These are phyloP conservation scores for Kwoniella heveanensis DNA, from an alignment of 768 basidiomycete species.

Conservation along the genomic window DNA sequence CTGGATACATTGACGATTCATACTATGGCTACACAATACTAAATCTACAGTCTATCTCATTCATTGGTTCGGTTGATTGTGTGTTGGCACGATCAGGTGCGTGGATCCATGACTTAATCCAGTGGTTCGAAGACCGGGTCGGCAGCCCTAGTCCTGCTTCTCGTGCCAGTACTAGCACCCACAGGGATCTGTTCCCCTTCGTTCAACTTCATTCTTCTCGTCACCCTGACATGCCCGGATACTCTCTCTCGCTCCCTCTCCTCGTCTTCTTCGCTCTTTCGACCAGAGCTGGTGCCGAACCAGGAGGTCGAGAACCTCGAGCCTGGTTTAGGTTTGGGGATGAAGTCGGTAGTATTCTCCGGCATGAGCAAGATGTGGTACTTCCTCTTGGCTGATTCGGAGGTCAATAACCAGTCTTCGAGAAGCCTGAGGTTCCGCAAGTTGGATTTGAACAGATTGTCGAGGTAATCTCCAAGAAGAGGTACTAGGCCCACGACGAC, in stretches of 20 bases:
- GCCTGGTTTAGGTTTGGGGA: conserved; percentile 34
- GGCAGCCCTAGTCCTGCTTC: conserved; percentile 12
- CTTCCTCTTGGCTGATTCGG: conserved; percentile 16
- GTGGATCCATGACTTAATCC: no score
- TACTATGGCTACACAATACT: no score
- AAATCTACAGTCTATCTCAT: background rate
- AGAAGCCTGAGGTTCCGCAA: conserved; percentile 47
- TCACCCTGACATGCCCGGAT: conserved; percentile 36
- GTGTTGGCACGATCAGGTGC: no score
- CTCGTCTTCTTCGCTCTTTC: conserved; percentile 21
- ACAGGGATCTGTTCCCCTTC: conserved; percentile 33
- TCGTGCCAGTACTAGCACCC: conserved; percentile 12
- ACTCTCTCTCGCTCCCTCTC: conserved; percentile 37
- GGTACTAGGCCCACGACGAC: conserved; percentile 53
- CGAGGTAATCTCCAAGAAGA: conserved; percentile 53
- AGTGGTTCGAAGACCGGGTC: conserved; percentile 28
- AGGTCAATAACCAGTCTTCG: conserved; percentile 48
- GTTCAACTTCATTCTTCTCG: conserved; percentile 49
- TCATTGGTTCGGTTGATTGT: no score
- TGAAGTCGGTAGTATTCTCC: conserved; percentile 38
- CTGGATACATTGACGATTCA: no score
- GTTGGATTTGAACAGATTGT: conserved; percentile 56
- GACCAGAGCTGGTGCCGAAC: conserved; percentile 27
- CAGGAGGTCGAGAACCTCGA: conserved; percentile 30
- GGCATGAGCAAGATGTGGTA: conserved; percentile 56